These are phyloP conservation scores for Musa itinerans DNA, from an alignment of 176 grass and related monocot species.

Conservation along the genomic window DNA sequence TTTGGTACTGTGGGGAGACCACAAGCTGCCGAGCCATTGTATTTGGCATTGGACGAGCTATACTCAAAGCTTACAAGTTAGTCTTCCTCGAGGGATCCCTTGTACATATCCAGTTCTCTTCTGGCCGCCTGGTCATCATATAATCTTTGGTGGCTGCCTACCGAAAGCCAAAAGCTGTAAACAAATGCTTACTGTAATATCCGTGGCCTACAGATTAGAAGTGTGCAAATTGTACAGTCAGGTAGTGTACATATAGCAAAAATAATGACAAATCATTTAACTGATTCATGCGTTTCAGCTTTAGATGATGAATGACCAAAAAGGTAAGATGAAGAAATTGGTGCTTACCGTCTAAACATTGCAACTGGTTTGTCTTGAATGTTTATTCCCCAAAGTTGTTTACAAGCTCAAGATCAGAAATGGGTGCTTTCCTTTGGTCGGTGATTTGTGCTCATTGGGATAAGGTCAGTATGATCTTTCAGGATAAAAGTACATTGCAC, in stretches of 20 bases:
- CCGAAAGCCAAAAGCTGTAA: not conserved
- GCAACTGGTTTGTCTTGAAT: too few species aligned
- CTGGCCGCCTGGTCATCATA: not conserved
- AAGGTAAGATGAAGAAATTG: too few species aligned
- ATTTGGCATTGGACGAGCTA: slow-evolving; percentile 49
- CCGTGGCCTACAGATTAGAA: not conserved
- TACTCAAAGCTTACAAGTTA: slow-evolving; percentile 34
- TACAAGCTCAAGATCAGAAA: too few species aligned
- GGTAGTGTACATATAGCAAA: not conserved
- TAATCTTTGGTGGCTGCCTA: too few species aligned
- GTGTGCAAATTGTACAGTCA: not conserved
- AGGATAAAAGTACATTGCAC: too few species aligned
- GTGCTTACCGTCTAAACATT: too few species aligned
- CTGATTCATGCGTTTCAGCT: not conserved
- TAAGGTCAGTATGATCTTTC: too few species aligned
- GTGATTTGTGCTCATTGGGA: too few species aligned
- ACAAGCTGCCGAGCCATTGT: slow-evolving; percentile 58
- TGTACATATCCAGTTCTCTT: not conserved
- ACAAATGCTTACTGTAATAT: not conserved
- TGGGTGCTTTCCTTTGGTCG: too few species aligned
- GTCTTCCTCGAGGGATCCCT: not conserved
- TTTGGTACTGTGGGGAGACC: slow-evolving; percentile 48
- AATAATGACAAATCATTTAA: not conserved
- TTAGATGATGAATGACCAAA: not conserved
- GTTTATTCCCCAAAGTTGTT: too few species aligned